These are phyloP conservation scores for Apiotrichum akiyoshidainum DNA, from an alignment of 1,284 basidiomycete genomes.

Conservation along the genomic window DNA sequence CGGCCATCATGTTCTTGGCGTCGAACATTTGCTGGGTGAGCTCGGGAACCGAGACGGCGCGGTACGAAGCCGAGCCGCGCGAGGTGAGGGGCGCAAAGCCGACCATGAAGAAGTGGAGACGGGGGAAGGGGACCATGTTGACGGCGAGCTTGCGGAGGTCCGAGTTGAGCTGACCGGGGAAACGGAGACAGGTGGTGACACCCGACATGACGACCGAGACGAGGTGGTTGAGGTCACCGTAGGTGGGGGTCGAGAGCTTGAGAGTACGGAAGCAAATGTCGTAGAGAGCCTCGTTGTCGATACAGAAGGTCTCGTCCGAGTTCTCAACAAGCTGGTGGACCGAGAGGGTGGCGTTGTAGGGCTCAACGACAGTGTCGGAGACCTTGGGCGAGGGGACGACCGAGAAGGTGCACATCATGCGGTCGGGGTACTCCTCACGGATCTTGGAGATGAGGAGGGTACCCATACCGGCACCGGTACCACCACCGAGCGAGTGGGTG, in stretches of 20 bases:
- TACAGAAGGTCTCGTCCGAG: constrained; percentile 63
- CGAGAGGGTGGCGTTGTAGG: constrained; percentile 62
- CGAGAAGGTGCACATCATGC: constrained; percentile 64
- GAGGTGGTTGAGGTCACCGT: constrained; percentile 95
- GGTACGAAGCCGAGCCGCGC: constrained; percentile 87
- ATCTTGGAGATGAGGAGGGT: constrained; percentile 63
- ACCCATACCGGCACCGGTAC: constrained; percentile 63
- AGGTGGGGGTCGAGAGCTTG: constrained; percentile 88
- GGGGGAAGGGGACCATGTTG: constrained; percentile 99
- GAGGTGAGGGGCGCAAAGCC: constrained; percentile 94
- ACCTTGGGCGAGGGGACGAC: constrained; percentile 62
- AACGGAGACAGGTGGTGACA: constrained; percentile 53
- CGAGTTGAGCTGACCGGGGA: constrained; percentile 98
- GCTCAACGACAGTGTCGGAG: constrained; percentile 61
- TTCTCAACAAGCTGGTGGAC: constrained; percentile 63
- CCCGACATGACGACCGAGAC: constrained; percentile 98
- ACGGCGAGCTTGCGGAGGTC: constrained; percentile 95
- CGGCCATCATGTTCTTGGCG: constrained; percentile 95
- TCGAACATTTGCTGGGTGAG: constrained; percentile 98
- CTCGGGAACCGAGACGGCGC: constrained; percentile 91
- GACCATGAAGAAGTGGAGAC: constrained; percentile 99
- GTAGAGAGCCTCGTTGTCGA: constrained; percentile 96
- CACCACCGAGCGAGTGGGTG: constrained; percentile 62
- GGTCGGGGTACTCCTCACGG: constrained; percentile 61
- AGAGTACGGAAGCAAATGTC: constrained; percentile 97